Conservation (phyloP, 805 yeast genomes). For the Candida germanica region DNA sequence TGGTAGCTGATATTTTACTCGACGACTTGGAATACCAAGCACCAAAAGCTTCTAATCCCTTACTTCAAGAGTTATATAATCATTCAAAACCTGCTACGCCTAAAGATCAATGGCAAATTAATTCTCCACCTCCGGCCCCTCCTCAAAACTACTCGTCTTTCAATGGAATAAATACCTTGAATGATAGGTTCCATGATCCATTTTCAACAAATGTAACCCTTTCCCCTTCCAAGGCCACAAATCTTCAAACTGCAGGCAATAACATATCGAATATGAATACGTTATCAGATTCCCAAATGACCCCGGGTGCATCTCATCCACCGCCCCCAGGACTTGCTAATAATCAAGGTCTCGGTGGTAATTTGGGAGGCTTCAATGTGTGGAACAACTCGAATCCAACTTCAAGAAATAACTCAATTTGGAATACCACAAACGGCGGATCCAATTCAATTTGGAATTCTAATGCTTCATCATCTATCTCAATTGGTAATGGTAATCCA, state of each 20-base stretch:
- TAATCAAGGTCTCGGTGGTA: not conserved
- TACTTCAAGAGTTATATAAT: slow-evolving; percentile 8
- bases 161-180: slow-evolving; percentile 2
- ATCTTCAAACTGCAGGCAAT: slow-evolving; percentile 1
- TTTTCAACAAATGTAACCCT: not conserved
- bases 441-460: slow-evolving; percentile 7
- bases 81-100: too few relatives aligned
- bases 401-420: slow-evolving; percentile 28
- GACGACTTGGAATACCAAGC: slow-evolving; percentile 4
- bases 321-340: slow-evolving; percentile 6
- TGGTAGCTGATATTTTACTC: not conserved
- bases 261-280: not conserved
- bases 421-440: slow-evolving; percentile 19
- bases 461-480: too few relatives aligned
- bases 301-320: not conserved
- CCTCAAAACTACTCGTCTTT: not conserved
- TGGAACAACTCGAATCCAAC: slow-evolving; percentile 5
- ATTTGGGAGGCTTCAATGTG: slow-evolving; percentile 2
- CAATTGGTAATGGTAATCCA: too few relatives aligned
- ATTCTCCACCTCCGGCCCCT: not conserved
- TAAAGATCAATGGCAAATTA: not conserved
- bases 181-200: slow-evolving; percentile 8
- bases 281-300: not conserved
- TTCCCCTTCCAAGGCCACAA: slow-evolving; percentile 4
- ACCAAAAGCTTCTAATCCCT: slow-evolving; percentile 5